Base-by-base conservation (phyloP, 2,329 filamentous ascomycete species). In the Ophiostoma sp. region DNA sequence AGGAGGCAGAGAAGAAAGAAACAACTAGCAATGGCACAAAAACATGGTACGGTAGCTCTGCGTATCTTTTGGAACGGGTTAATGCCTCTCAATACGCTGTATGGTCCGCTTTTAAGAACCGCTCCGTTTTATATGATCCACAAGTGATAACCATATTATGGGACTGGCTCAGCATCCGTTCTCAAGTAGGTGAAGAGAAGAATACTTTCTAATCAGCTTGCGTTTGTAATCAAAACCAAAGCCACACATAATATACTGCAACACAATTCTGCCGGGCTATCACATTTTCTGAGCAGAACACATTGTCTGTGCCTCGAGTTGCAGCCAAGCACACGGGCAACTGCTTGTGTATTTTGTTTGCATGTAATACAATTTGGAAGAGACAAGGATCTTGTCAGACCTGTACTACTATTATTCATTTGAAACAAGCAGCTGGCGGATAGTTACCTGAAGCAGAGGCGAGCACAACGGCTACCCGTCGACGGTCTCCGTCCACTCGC, bases 51-150 rank as follows among this genome's bases (percentile, higher is more conserved):
- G 15, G 54, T 15, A 65, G 62, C 23, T 67, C 39, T n/a, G 64
- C 36, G 65, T 67, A 67, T 67, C 65, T 67, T 67, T 67, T 67
- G 39, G 65, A 67, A 67, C 65, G 39, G 64, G 20, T 23, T 10
- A 17, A 44, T 44, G 5, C 36, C 4, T 44, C 23, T 67, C 11
- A 20, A 7, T 67, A 3, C 52, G 31, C 39, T 48, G 65, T 15
- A n/a, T 20, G 33, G 33, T 20, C 62, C 62, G 20, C 62, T 39
- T 65, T 20, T 39, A 23, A 65, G 35, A 23, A 57, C 31, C n/a
- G 11, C 39, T 67, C 65, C 36, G 36, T 48, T 48, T 66, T 20
- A 15, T 23, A 1, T 6, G 39, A n/a, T 27, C 65, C 65, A 67
- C 62, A 65, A 39, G 2, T 15, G 33, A 39, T 15, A 39, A 41